phyloP scores from a whole-genome alignment of 495 filamentous ascomycete species.

The Daldinia vernicosa region DNA sequence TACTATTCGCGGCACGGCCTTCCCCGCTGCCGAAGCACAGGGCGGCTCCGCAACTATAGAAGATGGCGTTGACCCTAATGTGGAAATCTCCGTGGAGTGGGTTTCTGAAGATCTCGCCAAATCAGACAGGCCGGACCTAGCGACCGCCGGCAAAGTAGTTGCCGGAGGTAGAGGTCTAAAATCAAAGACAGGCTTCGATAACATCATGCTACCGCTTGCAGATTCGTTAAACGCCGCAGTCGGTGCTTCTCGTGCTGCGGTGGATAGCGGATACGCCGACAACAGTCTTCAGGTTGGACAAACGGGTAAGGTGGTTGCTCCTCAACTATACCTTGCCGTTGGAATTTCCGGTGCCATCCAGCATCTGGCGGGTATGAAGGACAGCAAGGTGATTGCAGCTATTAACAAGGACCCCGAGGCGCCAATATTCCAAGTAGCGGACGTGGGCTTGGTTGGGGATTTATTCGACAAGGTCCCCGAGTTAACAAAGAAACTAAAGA shows the following conservation, averaged over 20 bases:
- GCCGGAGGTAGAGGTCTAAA: constrained; percentile 95
- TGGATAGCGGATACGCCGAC: constrained; percentile 98
- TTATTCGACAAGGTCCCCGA: constrained; percentile 95
- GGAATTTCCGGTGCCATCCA: constrained; percentile 98
- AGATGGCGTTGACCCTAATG: constrained; percentile 77
- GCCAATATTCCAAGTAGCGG: constrained; percentile 97
- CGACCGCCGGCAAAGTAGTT: constrained; percentile 86
- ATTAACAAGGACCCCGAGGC: constrained; percentile 99
- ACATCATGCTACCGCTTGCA: constrained; percentile 87
- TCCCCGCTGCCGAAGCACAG: constrained; percentile 66
- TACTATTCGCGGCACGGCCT: constrained; percentile 92
- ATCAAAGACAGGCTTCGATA: constrained; percentile 96
- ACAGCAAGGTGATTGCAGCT: constrained; percentile 98
- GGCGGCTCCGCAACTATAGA: constrained; percentile 66
- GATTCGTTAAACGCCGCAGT: constrained; percentile 93
- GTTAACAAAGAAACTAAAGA: constrained; percentile 92
- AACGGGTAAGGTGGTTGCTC: constrained; percentile 97
- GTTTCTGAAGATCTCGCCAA: constrained; percentile 91
- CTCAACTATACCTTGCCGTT: constrained; percentile 92
- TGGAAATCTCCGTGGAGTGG: constrained; percentile 79
- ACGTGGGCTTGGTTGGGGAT: constrained; percentile 94
- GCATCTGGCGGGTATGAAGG: constrained; percentile 99
- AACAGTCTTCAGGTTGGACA: constrained; percentile 98
- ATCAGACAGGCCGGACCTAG: constrained; percentile 93
- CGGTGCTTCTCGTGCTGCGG: constrained; percentile 91